Evolutionary conservation across 768 basidiomycete species (phyloP).

Genomic region (Mrakia frigida): DNA sequence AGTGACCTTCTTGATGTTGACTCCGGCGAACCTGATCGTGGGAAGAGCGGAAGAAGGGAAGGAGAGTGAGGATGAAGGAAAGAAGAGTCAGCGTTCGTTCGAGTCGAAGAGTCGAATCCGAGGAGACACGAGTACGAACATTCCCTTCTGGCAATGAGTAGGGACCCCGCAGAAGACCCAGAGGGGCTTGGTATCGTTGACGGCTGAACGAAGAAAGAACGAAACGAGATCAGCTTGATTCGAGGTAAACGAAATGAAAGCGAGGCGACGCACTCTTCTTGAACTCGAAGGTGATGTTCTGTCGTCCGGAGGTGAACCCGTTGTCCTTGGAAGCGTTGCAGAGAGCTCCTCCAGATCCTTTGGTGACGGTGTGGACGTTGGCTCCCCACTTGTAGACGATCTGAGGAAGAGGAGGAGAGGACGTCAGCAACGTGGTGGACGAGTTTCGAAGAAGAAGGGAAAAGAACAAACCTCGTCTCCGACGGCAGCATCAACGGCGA

Average conservation of each 20-base stretch:
- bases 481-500: slow-evolving; percentile 66
- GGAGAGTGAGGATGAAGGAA: no score
- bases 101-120: no score
- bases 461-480: slow-evolving; percentile 52
- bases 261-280: slow-evolving; percentile 44
- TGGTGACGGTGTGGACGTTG: slow-evolving; percentile 66
- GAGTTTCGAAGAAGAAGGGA: background rate
- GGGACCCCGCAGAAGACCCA: slow-evolving; percentile 68
- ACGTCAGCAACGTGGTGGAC: no score
- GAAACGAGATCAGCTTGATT: background rate
- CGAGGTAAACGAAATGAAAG: slow-evolving; percentile 49
- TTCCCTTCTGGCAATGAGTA: slow-evolving; percentile 70
- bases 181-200: slow-evolving; percentile 67
- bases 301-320: slow-evolving; percentile 61
- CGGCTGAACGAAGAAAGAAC: slow-evolving; percentile 42
- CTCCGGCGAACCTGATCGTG: slow-evolving; percentile 42
- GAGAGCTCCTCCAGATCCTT: slow-evolving; percentile 59
- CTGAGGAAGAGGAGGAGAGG: background rate
- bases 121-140: slow-evolving; percentile 50
- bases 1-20: slow-evolving; percentile 40
- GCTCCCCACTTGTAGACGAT: slow-evolving; percentile 13
- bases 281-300: slow-evolving; percentile 49
- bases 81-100: no score
- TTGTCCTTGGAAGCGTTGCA: slow-evolving; percentile 66
- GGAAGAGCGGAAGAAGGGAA: no score